Conservation (phyloP, 2,329 filamentous ascomycete species). For the Ophiostoma montium region DNA sequence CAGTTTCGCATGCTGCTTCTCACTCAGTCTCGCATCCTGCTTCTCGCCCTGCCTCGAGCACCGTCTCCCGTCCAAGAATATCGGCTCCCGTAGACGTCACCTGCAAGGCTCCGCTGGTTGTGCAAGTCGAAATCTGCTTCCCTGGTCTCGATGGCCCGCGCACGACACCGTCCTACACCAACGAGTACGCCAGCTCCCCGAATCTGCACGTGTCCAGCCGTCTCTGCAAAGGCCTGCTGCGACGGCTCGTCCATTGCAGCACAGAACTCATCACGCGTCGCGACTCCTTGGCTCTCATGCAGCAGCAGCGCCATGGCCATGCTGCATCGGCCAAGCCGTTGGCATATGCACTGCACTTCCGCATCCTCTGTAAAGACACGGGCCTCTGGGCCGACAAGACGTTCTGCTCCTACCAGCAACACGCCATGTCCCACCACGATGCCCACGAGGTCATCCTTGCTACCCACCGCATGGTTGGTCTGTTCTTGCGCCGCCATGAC, state of each 20-base stretch:
- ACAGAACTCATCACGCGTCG: constrained; percentile 39
- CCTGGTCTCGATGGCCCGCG: constrained; percentile 1
- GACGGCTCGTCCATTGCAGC: constrained; percentile 36
- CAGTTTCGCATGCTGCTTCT: too few species aligned
- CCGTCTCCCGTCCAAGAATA: not conserved
- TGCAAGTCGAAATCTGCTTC: constrained; percentile 13
- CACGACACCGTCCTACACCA: constrained; percentile 20
- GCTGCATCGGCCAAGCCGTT: constrained; percentile 25
- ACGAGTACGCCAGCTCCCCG: constrained; percentile 32
- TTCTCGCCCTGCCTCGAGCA: not conserved
- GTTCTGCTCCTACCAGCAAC: constrained; percentile 36
- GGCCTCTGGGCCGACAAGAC: constrained; percentile 29
- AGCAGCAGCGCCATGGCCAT: constrained; percentile 14
- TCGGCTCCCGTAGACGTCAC: not conserved
- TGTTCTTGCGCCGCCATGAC: constrained; percentile 37
- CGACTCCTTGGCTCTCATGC: constrained; percentile 32
- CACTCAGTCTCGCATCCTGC: too few species aligned
- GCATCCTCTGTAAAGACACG: constrained; percentile 27
- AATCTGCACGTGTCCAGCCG: constrained; percentile 29
- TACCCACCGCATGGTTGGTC: constrained; percentile 35
- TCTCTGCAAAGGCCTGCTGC: constrained; percentile 34
- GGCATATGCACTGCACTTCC: constrained; percentile 34
- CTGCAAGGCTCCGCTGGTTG: constrained; percentile 6
- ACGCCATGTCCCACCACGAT: constrained; percentile 27
- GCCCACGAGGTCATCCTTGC: constrained; percentile 33